Percentiles rank a stretch among this genome's conserved stretches.
These are phyloP conservation scores for Pharus latifolius DNA, from an alignment of 176 grass and related monocot species.

Conservation along the genomic window DNA sequence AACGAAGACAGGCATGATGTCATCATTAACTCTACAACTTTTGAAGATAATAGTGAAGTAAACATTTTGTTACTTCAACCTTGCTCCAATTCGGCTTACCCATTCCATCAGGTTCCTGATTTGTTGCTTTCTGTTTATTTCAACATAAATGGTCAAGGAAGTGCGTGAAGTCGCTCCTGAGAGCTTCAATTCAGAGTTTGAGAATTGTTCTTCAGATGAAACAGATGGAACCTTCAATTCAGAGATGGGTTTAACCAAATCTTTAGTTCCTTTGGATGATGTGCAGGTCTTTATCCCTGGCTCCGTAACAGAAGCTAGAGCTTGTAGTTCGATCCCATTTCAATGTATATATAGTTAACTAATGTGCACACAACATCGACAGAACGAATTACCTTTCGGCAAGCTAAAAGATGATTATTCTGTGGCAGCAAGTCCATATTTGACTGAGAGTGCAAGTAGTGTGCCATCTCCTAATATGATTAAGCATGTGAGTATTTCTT, in stretches of 20 bases:
- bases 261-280: constrained; percentile 18
- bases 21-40: constrained; percentile 2
- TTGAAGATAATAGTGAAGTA: constrained; percentile 30
- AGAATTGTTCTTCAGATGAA: constrained; percentile 7
- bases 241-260: background rate
- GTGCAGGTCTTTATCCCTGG: constrained; percentile 7
- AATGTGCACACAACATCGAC: constrained; percentile 5
- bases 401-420: background rate
- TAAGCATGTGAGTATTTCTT: constrained; percentile 29
- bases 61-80: constrained; percentile 8
- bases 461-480: constrained; percentile 4
- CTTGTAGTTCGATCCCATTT: background rate
- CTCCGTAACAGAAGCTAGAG: background rate
- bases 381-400: constrained; percentile 14
- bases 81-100: background rate
- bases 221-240: constrained; percentile 4
- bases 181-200: constrained; percentile 1
- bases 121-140: constrained; percentile 20
- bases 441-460: background rate
- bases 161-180: constrained; percentile 36
- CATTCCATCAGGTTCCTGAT: constrained; percentile 14
- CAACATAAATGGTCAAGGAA: constrained; percentile 62
- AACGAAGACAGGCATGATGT: background rate
- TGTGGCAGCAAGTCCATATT: background rate
- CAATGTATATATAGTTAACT: constrained; percentile 10